A percentile compares a stretch with the other conserved stretches of the same genome.
Evolutionary conservation across 192 early-diverging fungal genomes (phyloP).

Genomic region (Haplosporangium gracile): DNA sequence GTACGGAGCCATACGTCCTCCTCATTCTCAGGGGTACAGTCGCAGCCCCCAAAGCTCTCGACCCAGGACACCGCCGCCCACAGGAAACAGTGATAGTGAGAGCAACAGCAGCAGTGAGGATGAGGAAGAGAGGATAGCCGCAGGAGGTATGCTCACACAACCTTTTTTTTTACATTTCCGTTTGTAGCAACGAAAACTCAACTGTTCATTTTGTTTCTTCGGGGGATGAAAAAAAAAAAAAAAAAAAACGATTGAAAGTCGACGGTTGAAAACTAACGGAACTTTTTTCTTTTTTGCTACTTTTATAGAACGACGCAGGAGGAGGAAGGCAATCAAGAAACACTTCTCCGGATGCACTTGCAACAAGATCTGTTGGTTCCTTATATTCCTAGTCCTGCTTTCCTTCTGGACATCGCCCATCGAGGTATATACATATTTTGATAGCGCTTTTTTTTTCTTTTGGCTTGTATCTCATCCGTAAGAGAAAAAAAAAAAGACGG

Average conservation of each 20-base stretch:
- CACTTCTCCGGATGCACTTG: not conserved
- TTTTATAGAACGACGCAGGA: not conserved
- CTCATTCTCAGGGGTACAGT: conserved; percentile 8
- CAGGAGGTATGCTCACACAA: not conserved
- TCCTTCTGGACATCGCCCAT: conserved; percentile 8
- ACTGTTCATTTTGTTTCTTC: not conserved
- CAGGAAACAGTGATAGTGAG: not conserved
- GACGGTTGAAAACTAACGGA: not conserved
- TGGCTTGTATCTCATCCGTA: no score
- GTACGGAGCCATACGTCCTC: not conserved
- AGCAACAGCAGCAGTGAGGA: not conserved
- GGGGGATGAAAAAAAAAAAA: not conserved
- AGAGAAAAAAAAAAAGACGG: not conserved
- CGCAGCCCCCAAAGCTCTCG: not conserved
- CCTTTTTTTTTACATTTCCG: not conserved
- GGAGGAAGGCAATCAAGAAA: not conserved
- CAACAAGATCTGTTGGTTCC: not conserved
- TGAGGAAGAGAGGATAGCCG: not conserved
- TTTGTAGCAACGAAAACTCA: not conserved
- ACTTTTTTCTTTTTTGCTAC: not conserved
- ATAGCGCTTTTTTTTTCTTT: not conserved
- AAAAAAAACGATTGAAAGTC: not conserved
- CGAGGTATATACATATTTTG: not conserved
- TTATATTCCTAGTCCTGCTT: not conserved
- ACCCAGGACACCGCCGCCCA: not conserved